These are phyloP conservation scores for Ilex asprella DNA, from an alignment of 257 asterid species.

Conservation along the genomic window DNA sequence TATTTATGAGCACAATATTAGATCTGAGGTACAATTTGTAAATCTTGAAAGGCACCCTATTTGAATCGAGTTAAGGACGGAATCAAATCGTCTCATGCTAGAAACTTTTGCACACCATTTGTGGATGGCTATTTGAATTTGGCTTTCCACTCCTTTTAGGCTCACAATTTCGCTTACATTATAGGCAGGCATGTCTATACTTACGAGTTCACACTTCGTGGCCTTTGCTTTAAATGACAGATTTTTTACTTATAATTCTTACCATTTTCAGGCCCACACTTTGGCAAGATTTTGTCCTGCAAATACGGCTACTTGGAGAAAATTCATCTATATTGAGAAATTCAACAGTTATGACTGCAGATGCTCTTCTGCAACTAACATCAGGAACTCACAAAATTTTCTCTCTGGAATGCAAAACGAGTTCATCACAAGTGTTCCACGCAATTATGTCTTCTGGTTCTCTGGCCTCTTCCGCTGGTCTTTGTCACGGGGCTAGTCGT, in stretches of 20 bases:
- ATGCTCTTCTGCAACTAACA: slow-evolving; percentile 41
- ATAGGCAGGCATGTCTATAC: background rate
- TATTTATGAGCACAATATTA: background rate
- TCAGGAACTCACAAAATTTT: slow-evolving; percentile 30
- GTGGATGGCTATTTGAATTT: too few species aligned
- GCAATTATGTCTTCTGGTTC: slow-evolving; percentile 41
- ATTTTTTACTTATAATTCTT: background rate
- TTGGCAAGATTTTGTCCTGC: slow-evolving; percentile 64
- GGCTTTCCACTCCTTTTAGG: background rate
- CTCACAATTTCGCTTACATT: background rate
- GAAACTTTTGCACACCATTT: too few species aligned
- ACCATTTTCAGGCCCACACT: slow-evolving; percentile 44
- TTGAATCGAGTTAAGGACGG: too few species aligned
- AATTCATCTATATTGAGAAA: slow-evolving; percentile 61
- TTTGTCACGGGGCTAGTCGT: slow-evolving; percentile 58
- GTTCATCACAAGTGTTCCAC: slow-evolving; percentile 38
- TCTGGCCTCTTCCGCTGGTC: slow-evolving; percentile 54
- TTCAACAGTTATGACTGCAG: slow-evolving; percentile 34
- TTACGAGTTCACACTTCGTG: background rate
- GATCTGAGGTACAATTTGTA: too few species aligned
- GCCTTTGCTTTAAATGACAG: background rate
- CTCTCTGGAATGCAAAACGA: slow-evolving; percentile 26
- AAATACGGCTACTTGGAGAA: slow-evolving; percentile 52
- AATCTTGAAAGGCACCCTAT: too few species aligned
- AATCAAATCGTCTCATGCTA: too few species aligned